Percentiles rank a stretch among this genome's conserved stretches.
These are phyloP conservation scores for Epicoccum nigrum DNA, from an alignment of 2,329 filamentous ascomycete species.

Conservation along the genomic window DNA sequence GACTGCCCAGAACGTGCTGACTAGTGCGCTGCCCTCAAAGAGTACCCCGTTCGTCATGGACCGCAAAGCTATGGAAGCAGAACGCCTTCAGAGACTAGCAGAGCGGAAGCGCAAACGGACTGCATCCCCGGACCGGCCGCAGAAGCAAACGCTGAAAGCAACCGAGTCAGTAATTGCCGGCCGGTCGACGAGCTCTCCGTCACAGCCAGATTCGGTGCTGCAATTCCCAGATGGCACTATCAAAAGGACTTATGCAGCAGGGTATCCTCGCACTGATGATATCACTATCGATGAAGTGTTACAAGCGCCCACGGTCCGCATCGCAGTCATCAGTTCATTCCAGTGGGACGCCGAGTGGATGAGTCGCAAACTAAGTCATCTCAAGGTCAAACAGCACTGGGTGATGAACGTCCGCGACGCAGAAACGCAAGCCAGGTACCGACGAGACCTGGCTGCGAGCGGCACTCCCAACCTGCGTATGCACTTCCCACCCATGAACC, in stretches of 20 bases:
- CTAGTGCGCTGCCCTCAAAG: background rate
- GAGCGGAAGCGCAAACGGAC: slow-evolving; percentile 69
- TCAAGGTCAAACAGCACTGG: slow-evolving; percentile 57
- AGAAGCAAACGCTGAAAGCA: slow-evolving; percentile 26
- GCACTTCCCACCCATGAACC: slow-evolving; percentile 83
- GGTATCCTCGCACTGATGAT: slow-evolving; percentile 69
- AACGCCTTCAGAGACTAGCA: slow-evolving; percentile 72
- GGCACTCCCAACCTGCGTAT: slow-evolving; percentile 62
- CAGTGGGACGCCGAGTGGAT: slow-evolving; percentile 86
- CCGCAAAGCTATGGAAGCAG: slow-evolving; percentile 83
- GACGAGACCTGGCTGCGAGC: slow-evolving; percentile 36
- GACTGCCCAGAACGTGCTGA: slow-evolving; percentile 1
- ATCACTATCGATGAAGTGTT: slow-evolving; percentile 89
- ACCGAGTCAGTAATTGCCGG: background rate
- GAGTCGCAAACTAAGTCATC: slow-evolving; percentile 68
- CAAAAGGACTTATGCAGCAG: slow-evolving; percentile 79
- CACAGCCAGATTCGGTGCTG: slow-evolving; percentile 5
- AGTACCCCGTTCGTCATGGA: slow-evolving; percentile 60
- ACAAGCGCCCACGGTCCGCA: slow-evolving; percentile 71
- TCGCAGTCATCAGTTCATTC: slow-evolving; percentile 85
- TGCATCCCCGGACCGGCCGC: slow-evolving; percentile 47
- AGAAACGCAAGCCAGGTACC: slow-evolving; percentile 32
- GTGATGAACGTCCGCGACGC: slow-evolving; percentile 66
- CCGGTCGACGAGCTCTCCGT: background rate
- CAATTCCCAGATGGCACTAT: slow-evolving; percentile 68